Base-by-base conservation (phyloP, 768 basidiomycete genomes). In the Hygrocybe coccinea region DNA sequence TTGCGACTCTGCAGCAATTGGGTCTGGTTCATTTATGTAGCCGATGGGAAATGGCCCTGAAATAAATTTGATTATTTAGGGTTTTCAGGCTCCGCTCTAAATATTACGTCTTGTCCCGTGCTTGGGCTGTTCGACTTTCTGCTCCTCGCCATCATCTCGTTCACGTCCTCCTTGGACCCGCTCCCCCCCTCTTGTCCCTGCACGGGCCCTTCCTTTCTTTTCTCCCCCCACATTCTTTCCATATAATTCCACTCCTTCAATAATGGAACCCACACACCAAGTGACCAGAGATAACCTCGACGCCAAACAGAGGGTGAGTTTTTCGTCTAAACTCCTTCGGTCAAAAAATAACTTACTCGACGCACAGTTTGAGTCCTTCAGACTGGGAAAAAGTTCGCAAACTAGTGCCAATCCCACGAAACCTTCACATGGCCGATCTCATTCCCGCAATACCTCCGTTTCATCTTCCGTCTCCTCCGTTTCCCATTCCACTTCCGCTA, bases 301-400 rank as follows among this genome's bases (percentile, higher is more conserved):
- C 51, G 76, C 70, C 57, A 74, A 70, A 62, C 73, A 73, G 59
- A 75, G 74, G 69, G 79, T 78, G 58, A 41, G 68, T 58, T 21
- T 35, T n/a, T 38, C 34, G n/a, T 56, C 37, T 36, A 19, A 22
- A 21, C 17, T 37, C n/a, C 22, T 49, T 38, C 10, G 54, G 9
- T 55, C 60, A 24, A 10, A 37, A 17, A 51, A 60, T 44, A 22
- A 35, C 21, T 7, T 49, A 34, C 21, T 22, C 37, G 22, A 34
- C 34, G 41, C 59, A 17, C 47, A 90, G 87, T 83, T 91, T 65
- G 82, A 87, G 59, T 80, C 81, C 34, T 90, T 90, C 78, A 84
- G 78, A 66, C 75, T 90, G 61, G 87, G 89, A 56, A 73, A 75
- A 62, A 68, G 69, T 67, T 66, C 73, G 60, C 63, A 69, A 60